phyloP scores from a whole-genome alignment of 2,329 filamentous ascomycete species.

The Aspergillus ibericus region DNA sequence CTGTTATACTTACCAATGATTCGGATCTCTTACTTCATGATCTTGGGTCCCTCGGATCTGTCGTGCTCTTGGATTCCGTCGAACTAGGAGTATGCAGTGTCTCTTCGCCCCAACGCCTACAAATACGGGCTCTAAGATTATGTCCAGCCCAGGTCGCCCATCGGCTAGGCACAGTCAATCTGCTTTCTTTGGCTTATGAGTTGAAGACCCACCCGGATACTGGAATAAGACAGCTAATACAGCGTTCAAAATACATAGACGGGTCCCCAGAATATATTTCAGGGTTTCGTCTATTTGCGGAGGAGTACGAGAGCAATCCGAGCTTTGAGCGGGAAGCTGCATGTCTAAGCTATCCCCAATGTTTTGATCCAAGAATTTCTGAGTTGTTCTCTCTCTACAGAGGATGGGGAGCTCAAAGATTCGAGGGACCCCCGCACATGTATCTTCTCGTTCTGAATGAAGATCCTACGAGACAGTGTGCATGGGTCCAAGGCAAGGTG shows the following conservation, averaged over 20 bases:
- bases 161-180: slow-evolving; percentile 33
- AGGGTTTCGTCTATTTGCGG: slow-evolving; percentile 33
- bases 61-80: slow-evolving; percentile 70
- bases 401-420: slow-evolving; percentile 18
- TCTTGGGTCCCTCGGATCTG: slow-evolving; percentile 60
- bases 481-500: slow-evolving; percentile 56
- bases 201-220: slow-evolving; percentile 32
- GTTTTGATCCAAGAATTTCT: slow-evolving; percentile 52
- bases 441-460: slow-evolving; percentile 68
- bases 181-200: slow-evolving; percentile 44
- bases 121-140: slow-evolving; percentile 40
- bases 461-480: slow-evolving; percentile 54
- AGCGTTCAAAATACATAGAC: slow-evolving; percentile 28
- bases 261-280: slow-evolving; percentile 13
- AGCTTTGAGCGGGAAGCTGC: slow-evolving; percentile 6
- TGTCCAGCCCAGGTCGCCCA: slow-evolving; percentile 34
- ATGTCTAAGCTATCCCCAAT: slow-evolving; percentile 10
- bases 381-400: slow-evolving; percentile 52
- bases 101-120: slow-evolving; percentile 11
- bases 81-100: slow-evolving; percentile 32
- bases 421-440: slow-evolving; percentile 43
- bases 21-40: slow-evolving; percentile 80
- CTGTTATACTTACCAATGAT: slow-evolving; percentile 74
- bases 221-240: slow-evolving; percentile 32
- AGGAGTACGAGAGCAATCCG: slow-evolving; percentile 35